Evolutionary conservation across 495 filamentous ascomycete species (phyloP).

Genomic region (Daldinia bambusicola): DNA sequence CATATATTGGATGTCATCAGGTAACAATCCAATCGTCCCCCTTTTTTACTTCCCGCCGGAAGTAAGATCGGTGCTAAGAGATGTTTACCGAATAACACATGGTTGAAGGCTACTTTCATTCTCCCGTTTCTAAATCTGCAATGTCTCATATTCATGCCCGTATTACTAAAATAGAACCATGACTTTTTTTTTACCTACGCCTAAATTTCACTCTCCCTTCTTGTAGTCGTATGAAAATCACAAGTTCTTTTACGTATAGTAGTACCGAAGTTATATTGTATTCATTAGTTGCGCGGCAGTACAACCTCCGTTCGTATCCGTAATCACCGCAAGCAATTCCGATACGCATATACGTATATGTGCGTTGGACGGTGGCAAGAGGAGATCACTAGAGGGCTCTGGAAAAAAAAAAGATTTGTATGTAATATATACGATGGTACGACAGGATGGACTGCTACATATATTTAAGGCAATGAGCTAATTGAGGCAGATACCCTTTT

Average conservation of each 20-base stretch:
- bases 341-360: not conserved
- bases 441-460: no score
- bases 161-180: not conserved
- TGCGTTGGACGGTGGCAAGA: not conserved
- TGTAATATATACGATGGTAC: no score
- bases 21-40: no score
- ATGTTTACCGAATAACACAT: not conserved
- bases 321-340: not conserved
- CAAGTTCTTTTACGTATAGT: not conserved
- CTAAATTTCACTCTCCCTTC: no score
- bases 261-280: constrained; percentile 9
- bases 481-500: no score
- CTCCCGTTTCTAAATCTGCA: not conserved
- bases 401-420: no score
- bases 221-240: no score
- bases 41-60: no score
- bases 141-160: not conserved
- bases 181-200: no score
- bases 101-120: not conserved
- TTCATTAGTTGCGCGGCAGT: not conserved
- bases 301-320: constrained; percentile 4
- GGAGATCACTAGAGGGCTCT: not conserved
- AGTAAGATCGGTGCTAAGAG: no score
- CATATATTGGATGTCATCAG: no score
- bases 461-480: no score